Base-by-base conservation (phyloP, 1,139 yeast species). In the Eremothecium cymbalariae region DNA sequence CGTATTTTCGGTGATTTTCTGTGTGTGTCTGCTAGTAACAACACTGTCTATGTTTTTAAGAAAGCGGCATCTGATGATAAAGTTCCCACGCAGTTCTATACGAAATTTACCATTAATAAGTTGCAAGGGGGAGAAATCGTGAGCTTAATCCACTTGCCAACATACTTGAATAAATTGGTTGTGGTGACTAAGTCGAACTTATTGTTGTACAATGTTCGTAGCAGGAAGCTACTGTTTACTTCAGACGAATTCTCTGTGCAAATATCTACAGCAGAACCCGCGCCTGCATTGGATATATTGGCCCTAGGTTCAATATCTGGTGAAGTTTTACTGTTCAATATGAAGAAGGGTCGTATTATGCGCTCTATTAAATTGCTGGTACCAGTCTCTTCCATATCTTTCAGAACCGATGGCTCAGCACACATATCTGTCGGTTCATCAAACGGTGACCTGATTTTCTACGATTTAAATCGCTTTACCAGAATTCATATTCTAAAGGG, bases 361-460 rank as follows among this genome's bases (percentile, higher is more conserved):
- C 72, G 78, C 43, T 72, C 76, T 6, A 64, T 80, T 34, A 70
- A 72, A 16, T 69, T 82, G 1, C 77, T 78, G 4, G 70, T 70
- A 31, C 57, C 72, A 34, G 71, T 85, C 4, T 72, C 82, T 0
- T 68, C 94, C 0, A 50, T 90, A 16, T 82, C 96, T 0, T 90
- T 93, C 63, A 74, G 98, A 61, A 84, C 95, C 2, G 98, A 93
- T 56, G 95, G 95, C 0, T 71, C 80, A 3, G 71, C 93, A 4
- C 94, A 88, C 58, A 51, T 88, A 32, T 94, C 85, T 9, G 77
- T 84, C 17, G 93, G 93, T 8, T 71, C 85, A 33, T 70, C 72
- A 25, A 72, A 72, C 28, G 99, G 99, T 37, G 95, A 84, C 53
- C 60, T 90, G 32, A 75, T 77, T 48, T 86, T 90, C 57, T 86